Base-by-base conservation (phyloP, 176 grass and related monocot genomes). In the Tillandsia leiboldiana region DNA sequence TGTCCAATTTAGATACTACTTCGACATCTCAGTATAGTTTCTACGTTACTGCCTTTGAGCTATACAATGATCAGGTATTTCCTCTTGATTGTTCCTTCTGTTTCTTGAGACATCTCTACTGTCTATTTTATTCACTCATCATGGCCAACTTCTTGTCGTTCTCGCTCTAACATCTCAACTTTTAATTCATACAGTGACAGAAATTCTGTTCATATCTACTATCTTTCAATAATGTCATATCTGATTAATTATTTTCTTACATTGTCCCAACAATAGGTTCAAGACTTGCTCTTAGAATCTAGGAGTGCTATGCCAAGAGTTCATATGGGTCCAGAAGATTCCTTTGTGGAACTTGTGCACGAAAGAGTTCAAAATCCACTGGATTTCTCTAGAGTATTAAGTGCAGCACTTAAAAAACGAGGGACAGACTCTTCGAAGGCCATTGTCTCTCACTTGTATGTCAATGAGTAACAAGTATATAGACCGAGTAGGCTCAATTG, bases 61-160 rank as follows among this genome's bases (percentile, higher is more conserved):
- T 97, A 66, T 90, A 92, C 77, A 97, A 97, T 80, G 93, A 97
- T 66, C 88, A 97, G 93, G 93, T 97, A 59, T 68, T 67, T 70
- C 53, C 71, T 69, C 33, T 76, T 50, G 50, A 62, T 27, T 48
- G 10, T 1, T 42, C 18, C 10, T 8, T 70, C 11, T 62, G n/a
- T 11, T 10, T 23, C 8, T 8, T 73, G 18, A 47, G 2, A 49
- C 4, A 49, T 26, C 17, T 50, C 12, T 49, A 49, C 48, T 7
- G 18, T 14, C 10, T 49, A 20, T 50, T 22, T 26, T 14, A 11
- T 28, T 67, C 14, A 6, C 29, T 15, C 48, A 8, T 67, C 64
- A 12, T 11, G 3, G 22, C 56, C 10, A 10, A 1, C n/a, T 18
- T 23, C 17, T 9, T 61, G 56, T 18, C 8, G 2, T 61, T 61